Base-by-base conservation (phyloP, 2,329 filamentous ascomycete species). In the Colletotrichum melonis region DNA sequence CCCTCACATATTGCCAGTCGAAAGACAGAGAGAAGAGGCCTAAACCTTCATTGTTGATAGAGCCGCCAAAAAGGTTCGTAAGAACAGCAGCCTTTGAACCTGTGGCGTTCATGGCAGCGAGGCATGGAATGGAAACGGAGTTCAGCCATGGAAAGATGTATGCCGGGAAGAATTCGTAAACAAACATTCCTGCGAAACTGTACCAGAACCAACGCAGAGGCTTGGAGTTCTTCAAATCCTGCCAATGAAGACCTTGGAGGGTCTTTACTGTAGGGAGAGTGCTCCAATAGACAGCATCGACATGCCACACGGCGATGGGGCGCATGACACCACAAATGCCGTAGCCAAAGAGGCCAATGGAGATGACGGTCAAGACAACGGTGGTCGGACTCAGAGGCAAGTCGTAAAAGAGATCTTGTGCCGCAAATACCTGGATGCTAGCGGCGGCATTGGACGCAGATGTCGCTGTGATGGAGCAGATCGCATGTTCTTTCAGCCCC, bases 61-160 rank as follows among this genome's bases (percentile, higher is more conserved):
- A 81, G 0, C 88, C 88, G 8, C 88, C 88, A 67, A 89, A 90
- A 0, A 89, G 59, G 26, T 83, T 86, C 0, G 85, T 88, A 11
- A 90, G 80, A 0, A 82, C 74, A 0, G 77, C 77, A 1, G 84
- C 87, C 55, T 81, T 89, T 9, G 76, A 75, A 6, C 87, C 86
- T 0, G 84, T 88, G 0, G 87, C 83, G 49, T 88, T 82, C 84
- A 88, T 87, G 0, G 88, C 79, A 1, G 88, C 88, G 16, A 90
- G 77, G 72, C 88, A 90, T 1, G 87, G 86, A 9, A 90, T 84
- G 0, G 88, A 90, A 16, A 90, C 80, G 0, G 86, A 87, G 77
- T 89, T 89, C 11, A 90, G 83, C 86, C 86, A 89, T 0, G 88
- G 86, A 65, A 84, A 88, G 54, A 90, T 87, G 69, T 90, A 90